Evolutionary conservation across 2,329 filamentous ascomycete genomes (phyloP), one percentile per base, ranked within the genome.

Genomic region (Calonectria crousiana): DNA sequence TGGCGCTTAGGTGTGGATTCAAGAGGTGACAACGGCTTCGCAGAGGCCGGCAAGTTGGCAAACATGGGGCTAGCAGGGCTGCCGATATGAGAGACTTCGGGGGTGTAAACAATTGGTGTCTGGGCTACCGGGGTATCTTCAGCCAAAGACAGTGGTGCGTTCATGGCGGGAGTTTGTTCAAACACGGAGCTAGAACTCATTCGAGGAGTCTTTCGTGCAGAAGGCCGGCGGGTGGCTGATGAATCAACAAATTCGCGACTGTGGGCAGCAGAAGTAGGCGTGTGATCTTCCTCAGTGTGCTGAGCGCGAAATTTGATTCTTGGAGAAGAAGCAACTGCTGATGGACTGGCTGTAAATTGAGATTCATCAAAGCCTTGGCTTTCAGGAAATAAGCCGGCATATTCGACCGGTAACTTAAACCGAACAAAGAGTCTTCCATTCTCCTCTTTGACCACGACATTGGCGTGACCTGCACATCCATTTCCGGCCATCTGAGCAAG

Each of bases 361-460:
- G 79, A 78, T 44, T 81, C 80, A n/a, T 83, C 78, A 23, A 76
- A 75, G 4, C 79, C 81, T 66, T 83, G 81, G 67, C 71, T 82
- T 2, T 74, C 53, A 16, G 83, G 81, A 69, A 85, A 84, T 52
- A 83, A 70, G 44, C 77, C 68, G 32, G 81, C 79, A 69, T 81
- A 81, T 71, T 83, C 72, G 28, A 78, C 74, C 67, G 84, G 82
- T 67, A 85, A 53, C 84, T 85, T 85, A 84, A 85, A 85, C 82
- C 83, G 79, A 74, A 85, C 83, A 70, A 84, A 76, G 47, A 85
- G 81, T 69, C 82, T 78, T 51, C 78, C 82, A 49, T 80, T 79
- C 56, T 82, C 77, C 56, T 81, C 76, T 13, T 67, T 75, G 41
- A 84, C 74, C 52, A 79, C 73, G 75, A 84, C 83, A 44, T 82